Evolutionary conservation across 257 asterid genomes (phyloP), one percentile per base, ranked within the genome.

Genomic region (Solanum pennellii): DNA sequence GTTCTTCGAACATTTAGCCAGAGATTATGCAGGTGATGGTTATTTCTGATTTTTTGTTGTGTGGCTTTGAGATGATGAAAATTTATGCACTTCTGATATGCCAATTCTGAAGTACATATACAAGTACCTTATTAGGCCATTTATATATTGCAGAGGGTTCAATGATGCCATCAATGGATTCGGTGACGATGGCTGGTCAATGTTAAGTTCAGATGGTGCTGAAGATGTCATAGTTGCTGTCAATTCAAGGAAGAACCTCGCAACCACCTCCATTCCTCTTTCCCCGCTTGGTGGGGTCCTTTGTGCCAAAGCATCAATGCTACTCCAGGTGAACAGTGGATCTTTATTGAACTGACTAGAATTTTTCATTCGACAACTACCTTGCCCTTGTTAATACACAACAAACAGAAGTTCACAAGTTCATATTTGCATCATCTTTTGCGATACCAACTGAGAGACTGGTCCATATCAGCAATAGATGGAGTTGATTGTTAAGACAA

Each of bases 221-320:
- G 99, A 96, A 89, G 99, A 96, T 92, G 98, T 97, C 83, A 89
- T 94, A 31, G 89, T 97, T 85, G 93, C 99, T 33, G 84, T 95
- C 37, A 91, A 89, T 88, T 94, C 98, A 16, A 88, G 95, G 83
- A 97, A 96, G 88, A 92, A 89, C 83, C 86, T 93, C 7, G 79
- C 86, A 73, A 76, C 90, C 77, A 88, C 94, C 84, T 88, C 94
- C 7, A 87, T 88, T 73, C 84, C 90, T 82, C 90, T 93, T 82
- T 87, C 98, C n/a, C 75, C 95, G 82, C 83, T 93, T 13, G 99
- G 98, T 60, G 98, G 99, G 35, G 87, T 96, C 87, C 97, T 97
- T 44, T 96, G 99, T 86, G 99, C 98, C 14, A 97, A 97, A 89
- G 98, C 99, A 25, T 97, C 99, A 39, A 97, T 97, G 99, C 92